Base-by-base conservation (phyloP, 75 land plant species). In the Larix kaempferi region DNA sequence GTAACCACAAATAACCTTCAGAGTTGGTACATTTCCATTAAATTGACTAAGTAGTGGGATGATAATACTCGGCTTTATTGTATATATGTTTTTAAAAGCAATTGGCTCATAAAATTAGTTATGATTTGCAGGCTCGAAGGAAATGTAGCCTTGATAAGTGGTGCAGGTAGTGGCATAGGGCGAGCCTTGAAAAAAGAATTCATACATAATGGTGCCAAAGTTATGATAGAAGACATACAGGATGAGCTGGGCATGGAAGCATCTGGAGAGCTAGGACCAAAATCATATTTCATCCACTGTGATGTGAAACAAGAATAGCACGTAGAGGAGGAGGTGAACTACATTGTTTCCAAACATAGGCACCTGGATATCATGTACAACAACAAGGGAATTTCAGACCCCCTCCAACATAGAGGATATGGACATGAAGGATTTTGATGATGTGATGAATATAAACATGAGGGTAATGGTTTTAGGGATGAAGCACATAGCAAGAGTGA, bases 151-250 rank as follows among this genome's bases (percentile, higher is more conserved):
- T 27, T 81, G 44, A 60, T 84, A 57, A 83, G 74, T 22, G 85
- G 85, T 1, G 86, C 81, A 26, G 81, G 81, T 5, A 73, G 81
- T 23, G 86, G 86, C 49, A 85, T 85, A 11, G 86, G 86, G 29
- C 76, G 63, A 55, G 72, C 76, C 27, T 39, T 86, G 1, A 81
- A 76, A n/a, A 57, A 73, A 21, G 59, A 84, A 23, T 85, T 85
- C 44, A 77, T 56, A 2, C 6, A 17, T 3, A 62, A 85, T 39
- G 86, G 86, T 11, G 86, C 86, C 33, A 55, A 21, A 3, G 86
- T 85, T 23, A 33, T 84, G 15, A 74, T 85, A 13, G 86, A 71
- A 10, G 86, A 85, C 77, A 57, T 85, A 23, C 37, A 86, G 26
- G 86, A 85, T 23, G 59, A 84, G 11, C 23, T 69, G 19, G 86